phyloP scores from a whole-genome alignment of 495 filamentous ascomycete species.

The Antarctomyces pellizariae region DNA sequence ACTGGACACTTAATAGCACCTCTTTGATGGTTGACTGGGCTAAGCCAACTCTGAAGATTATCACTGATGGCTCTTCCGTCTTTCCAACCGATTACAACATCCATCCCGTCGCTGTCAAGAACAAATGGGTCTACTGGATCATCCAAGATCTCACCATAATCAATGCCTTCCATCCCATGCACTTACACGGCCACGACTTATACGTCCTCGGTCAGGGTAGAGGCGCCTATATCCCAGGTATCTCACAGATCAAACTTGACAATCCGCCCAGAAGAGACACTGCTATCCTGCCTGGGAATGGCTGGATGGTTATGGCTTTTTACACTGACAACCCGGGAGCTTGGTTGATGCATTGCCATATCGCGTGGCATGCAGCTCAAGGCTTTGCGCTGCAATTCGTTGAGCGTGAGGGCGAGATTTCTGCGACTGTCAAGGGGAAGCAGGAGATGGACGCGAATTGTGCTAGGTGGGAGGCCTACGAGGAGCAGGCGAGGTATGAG shows the following conservation, averaged over 20 bases:
- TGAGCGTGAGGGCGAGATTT: slow-evolving; percentile 20
- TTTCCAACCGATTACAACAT: slow-evolving; percentile 18
- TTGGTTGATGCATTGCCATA: slow-evolving; percentile 35
- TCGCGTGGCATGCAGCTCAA: slow-evolving; percentile 27
- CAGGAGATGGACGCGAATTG: slow-evolving; percentile 17
- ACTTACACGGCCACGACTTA: slow-evolving; percentile 38
- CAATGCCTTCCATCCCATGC: slow-evolving; percentile 19
- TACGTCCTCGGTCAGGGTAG: slow-evolving; percentile 24
- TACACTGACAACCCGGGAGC: slow-evolving; percentile 32
- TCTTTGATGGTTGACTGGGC: slow-evolving; percentile 21
- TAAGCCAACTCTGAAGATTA: slow-evolving; percentile 17
- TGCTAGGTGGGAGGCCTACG: slow-evolving; percentile 19
- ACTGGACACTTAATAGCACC: slow-evolving; percentile 20
- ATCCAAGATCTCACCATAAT: slow-evolving; percentile 14
- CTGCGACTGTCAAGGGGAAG: slow-evolving; percentile 13
- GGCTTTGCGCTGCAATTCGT: slow-evolving; percentile 26
- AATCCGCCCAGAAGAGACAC: slow-evolving; percentile 37
- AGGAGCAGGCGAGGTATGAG: slow-evolving; percentile 8
- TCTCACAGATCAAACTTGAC: slow-evolving; percentile 14
- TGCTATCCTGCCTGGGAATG: slow-evolving; percentile 22
- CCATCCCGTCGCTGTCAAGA: slow-evolving; percentile 13
- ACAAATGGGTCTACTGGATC: slow-evolving; percentile 26
- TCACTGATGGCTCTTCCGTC: slow-evolving; percentile 14
- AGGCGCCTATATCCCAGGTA: slow-evolving; percentile 11
- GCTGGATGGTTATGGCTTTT: slow-evolving; percentile 28